Conservation (phyloP, 306 rosid species). For the Citrullus mucosospermus region DNA sequence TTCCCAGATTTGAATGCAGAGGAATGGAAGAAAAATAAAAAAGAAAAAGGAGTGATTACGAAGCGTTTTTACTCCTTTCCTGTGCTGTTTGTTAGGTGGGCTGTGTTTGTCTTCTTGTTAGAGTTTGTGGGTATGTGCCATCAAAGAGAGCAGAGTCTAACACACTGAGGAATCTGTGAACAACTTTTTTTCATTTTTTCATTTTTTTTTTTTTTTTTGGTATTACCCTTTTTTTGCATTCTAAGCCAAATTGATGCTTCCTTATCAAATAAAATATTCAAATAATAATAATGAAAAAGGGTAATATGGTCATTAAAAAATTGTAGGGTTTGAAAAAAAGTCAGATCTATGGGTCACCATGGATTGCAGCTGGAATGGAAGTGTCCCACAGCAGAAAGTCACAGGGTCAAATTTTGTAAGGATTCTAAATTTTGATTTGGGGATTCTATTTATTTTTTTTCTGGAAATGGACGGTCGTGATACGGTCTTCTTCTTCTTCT, state of each 20-base stretch:
- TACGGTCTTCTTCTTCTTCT: background rate
- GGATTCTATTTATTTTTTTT: background rate
- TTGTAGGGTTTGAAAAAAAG: conserved; percentile 8
- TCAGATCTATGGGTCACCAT: conserved; percentile 24
- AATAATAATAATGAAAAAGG: background rate
- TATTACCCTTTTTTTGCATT: background rate
- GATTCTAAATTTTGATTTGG: background rate
- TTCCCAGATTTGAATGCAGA: conserved; percentile 7
- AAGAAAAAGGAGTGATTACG: background rate
- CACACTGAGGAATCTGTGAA: conserved; percentile 34
- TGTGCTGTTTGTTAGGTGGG: conserved; percentile 45
- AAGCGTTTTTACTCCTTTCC: background rate
- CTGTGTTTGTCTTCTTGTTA: conserved; percentile 49
- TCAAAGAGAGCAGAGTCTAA: conserved; percentile 13
- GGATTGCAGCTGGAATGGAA: conserved; percentile 26
- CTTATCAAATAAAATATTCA: background rate
- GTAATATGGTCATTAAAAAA: conserved; percentile 7
- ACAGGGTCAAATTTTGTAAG: conserved; percentile 11
- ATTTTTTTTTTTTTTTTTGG: background rate
- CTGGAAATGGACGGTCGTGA: background rate
- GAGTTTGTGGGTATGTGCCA: conserved; percentile 40
- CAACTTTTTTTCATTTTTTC: background rate
- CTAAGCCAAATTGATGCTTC: conserved; percentile 5
- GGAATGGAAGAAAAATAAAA: background rate
- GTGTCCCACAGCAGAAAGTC: conserved; percentile 18